Conservation (phyloP, 192 early-diverging fungal genomes). For the Pilaira anomala region DNA sequence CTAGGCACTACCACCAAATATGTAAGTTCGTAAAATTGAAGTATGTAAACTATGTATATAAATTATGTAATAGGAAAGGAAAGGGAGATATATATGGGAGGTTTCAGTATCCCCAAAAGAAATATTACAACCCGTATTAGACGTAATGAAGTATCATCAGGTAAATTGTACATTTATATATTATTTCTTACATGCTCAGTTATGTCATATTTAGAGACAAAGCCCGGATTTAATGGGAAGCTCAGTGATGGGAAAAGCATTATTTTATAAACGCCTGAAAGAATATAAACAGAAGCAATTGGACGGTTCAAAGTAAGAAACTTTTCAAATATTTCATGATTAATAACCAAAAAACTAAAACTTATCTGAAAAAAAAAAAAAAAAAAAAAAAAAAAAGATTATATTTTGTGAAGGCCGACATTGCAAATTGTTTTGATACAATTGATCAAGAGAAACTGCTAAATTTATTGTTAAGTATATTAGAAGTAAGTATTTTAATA, state of each 20-base stretch:
- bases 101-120: neutral
- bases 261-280: neutral
- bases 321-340: too few relatives aligned
- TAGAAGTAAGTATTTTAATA: neutral
- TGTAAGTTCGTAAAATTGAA: neutral
- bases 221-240: neutral
- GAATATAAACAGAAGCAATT: neutral
- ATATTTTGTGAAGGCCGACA: slow-evolving; percentile 9
- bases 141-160: neutral
- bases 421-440: slow-evolving; percentile 2
- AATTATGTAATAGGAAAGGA: neutral
- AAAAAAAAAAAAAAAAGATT: too few relatives aligned
- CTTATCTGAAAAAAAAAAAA: too few relatives aligned
- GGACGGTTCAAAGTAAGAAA: neutral
- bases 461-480: neutral
- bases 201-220: neutral
- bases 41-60: neutral
- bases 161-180: neutral
- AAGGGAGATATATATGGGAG: neutral
- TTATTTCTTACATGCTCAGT: too few relatives aligned
- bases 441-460: slow-evolving; percentile 11
- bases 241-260: neutral
- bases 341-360: too few relatives aligned
- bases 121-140: neutral
- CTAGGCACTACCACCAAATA: neutral